A percentile compares a stretch with the other conserved stretches of the same genome.
Conservation (phyloP, 352 stramenopile genomes). For the Halophytophthora batemanensis region DNA sequence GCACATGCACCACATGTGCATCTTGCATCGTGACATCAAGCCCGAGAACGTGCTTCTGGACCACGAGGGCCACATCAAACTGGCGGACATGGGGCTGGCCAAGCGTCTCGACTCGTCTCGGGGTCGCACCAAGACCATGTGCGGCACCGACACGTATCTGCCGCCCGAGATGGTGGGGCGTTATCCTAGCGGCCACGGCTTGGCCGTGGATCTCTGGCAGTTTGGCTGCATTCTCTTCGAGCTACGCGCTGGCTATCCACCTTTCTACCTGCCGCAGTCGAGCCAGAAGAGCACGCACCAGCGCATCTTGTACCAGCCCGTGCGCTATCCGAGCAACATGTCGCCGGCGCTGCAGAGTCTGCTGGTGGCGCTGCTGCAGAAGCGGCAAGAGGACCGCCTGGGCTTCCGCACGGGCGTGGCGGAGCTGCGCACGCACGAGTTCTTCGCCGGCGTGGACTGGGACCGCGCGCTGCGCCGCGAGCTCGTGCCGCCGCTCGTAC, state of each 20-base stretch:
- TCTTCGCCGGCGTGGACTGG: constrained; percentile 80
- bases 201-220: constrained; percentile 93
- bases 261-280: constrained; percentile 90
- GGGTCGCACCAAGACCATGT: constrained; percentile 87
- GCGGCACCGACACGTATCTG: constrained; percentile 88
- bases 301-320: constrained; percentile 85
- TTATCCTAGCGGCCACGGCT: constrained; percentile 73
- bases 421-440: constrained; percentile 71
- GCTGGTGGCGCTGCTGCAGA: constrained; percentile 67
- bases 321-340: constrained; percentile 85
- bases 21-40: constrained; percentile 93
- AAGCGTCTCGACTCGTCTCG: constrained; percentile 78
- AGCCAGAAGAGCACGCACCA: constrained; percentile 88
- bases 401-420: constrained; percentile 53
- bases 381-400: constrained; percentile 79
- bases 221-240: constrained; percentile 94
- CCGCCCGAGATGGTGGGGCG: constrained; percentile 87
- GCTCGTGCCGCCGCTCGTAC: constrained; percentile 55
- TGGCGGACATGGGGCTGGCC: constrained; percentile 90
- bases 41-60: constrained; percentile 91
- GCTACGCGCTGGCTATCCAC: constrained; percentile 88
- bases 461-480: constrained; percentile 68
- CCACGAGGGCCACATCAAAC: constrained; percentile 86
- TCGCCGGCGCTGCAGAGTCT: constrained; percentile 74
- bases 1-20: constrained; percentile 91